Evolutionary conservation across 2,329 filamentous ascomycete genomes (phyloP).

Genomic region (Lasiodiplodia gonubiensis): DNA sequence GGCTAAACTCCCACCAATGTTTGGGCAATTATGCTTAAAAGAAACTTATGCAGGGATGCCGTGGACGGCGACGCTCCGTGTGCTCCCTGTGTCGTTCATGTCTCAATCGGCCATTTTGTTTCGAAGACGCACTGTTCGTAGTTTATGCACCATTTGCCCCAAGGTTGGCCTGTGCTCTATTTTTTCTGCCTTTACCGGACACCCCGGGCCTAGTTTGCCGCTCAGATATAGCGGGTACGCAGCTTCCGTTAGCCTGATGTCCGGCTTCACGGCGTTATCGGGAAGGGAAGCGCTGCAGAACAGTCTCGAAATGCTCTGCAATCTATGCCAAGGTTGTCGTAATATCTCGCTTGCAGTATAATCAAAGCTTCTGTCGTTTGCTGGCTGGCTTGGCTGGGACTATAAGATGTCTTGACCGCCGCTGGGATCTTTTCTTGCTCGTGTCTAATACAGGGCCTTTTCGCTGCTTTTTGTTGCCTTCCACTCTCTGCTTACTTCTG

Average conservation of each 20-base stretch:
- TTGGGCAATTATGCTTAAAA: conserved; percentile 20
- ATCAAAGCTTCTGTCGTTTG: not conserved
- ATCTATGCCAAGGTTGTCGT: not conserved
- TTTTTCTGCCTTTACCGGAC: not conserved
- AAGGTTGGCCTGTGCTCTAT: not conserved
- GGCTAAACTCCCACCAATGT: conserved; percentile 2
- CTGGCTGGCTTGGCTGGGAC: not conserved
- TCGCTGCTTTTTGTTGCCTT: not conserved
- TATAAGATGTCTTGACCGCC: conserved; percentile 13
- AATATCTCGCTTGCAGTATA: not conserved
- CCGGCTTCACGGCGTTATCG: not conserved
- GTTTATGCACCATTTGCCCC: not conserved
- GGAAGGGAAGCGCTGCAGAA: not conserved
- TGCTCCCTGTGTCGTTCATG: not conserved
- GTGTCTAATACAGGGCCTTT: not conserved
- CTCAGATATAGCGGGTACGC: not conserved
- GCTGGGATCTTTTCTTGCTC: not conserved
- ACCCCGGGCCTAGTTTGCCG: not conserved
- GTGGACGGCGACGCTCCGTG: not conserved
- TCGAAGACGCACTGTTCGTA: not conserved
- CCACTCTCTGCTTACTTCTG: not conserved
- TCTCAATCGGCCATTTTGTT: not conserved
- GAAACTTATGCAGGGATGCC: conserved; percentile 2
- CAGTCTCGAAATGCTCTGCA: not conserved
- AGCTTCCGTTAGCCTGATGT: conserved; percentile 16